phyloP scores from a whole-genome alignment of 192 early-diverging fungal genomes.

The Allomyces javanicus region DNA sequence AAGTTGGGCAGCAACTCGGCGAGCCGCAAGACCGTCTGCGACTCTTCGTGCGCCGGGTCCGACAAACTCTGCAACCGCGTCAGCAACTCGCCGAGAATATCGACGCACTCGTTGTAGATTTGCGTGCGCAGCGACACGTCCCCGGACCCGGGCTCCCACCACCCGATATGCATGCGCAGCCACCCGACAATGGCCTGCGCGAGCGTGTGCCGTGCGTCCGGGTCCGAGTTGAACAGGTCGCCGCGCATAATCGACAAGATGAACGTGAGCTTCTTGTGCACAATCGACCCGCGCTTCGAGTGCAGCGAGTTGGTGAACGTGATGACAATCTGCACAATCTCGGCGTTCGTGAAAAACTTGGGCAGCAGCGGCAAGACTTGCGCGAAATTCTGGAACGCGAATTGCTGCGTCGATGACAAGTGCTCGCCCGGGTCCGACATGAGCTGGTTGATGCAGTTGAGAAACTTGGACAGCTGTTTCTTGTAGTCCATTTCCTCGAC shows the following conservation, averaged over 20 bases:
- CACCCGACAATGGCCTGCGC: slow-evolving; percentile 14
- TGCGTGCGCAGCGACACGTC: slow-evolving; percentile 9
- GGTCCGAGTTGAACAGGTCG: slow-evolving; percentile 13
- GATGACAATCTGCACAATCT: slow-evolving; percentile 13
- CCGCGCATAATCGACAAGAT: slow-evolving; percentile 15
- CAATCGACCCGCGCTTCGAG: slow-evolving; percentile 4
- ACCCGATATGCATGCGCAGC: slow-evolving; percentile 6
- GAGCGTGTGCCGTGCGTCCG: slow-evolving; percentile 9
- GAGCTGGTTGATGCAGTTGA: not conserved
- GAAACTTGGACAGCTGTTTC: not conserved
- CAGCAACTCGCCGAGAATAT: slow-evolving; percentile 17
- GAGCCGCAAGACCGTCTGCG: not conserved
- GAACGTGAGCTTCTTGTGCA: slow-evolving; percentile 15
- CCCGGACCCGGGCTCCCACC: slow-evolving; percentile 8
- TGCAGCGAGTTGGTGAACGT: slow-evolving; percentile 15
- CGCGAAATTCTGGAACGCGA: slow-evolving; percentile 15
- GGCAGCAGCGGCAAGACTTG: slow-evolving; percentile 12
- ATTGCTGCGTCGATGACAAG: not conserved
- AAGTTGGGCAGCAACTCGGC: slow-evolving; percentile 1
- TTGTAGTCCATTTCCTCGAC: not conserved
- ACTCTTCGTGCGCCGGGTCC: not conserved
- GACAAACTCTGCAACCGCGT: slow-evolving; percentile 14
- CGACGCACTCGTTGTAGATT: slow-evolving; percentile 7
- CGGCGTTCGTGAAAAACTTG: slow-evolving; percentile 5
- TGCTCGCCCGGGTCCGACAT: not conserved